Evolutionary conservation across 2,329 filamentous ascomycete genomes (phyloP).

Genomic region (Periglandula ipomoeae): DNA sequence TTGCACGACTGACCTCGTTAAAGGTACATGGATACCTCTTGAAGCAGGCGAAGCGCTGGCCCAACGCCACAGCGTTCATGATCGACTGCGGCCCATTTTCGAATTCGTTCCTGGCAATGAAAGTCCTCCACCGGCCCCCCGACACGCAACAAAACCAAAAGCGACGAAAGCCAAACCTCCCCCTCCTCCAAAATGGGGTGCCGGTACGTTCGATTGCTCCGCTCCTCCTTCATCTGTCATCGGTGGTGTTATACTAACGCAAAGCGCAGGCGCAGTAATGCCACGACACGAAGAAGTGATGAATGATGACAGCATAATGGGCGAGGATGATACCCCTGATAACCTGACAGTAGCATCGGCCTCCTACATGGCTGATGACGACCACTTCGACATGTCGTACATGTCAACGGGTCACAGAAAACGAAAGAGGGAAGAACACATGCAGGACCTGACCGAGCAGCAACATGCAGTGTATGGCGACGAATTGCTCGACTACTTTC

Average conservation of each 20-base stretch:
- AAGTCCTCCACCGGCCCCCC: constrained; percentile 87
- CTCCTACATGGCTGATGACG: constrained; percentile 77
- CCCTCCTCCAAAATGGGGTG: constrained; percentile 47
- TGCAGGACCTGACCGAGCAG: constrained; percentile 61
- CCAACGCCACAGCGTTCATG: constrained; percentile 75
- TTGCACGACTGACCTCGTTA: constrained; percentile 4
- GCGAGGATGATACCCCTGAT: constrained; percentile 74
- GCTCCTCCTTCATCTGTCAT: too few relatives aligned
- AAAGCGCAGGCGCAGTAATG: constrained; percentile 11
- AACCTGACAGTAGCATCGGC: constrained; percentile 76
- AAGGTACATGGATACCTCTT: constrained; percentile 93
- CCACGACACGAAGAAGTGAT: constrained; percentile 52
- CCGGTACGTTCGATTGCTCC: constrained; percentile 10
- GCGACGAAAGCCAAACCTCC: constrained; percentile 46
- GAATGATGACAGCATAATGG: constrained; percentile 49
- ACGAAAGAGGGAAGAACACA: constrained; percentile 61
- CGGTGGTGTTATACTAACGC: not conserved
- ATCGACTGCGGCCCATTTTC: constrained; percentile 79
- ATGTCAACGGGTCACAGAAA: constrained; percentile 55
- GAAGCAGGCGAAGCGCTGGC: constrained; percentile 72
- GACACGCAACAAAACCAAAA: constrained; percentile 83
- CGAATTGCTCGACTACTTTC: constrained; percentile 90
- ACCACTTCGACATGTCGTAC: constrained; percentile 63
- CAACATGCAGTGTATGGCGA: constrained; percentile 89
- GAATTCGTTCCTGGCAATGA: constrained; percentile 77